These are phyloP conservation scores for Pulveroboletus sp. DNA, from an alignment of 768 basidiomycete genomes.

Conservation along the genomic window DNA sequence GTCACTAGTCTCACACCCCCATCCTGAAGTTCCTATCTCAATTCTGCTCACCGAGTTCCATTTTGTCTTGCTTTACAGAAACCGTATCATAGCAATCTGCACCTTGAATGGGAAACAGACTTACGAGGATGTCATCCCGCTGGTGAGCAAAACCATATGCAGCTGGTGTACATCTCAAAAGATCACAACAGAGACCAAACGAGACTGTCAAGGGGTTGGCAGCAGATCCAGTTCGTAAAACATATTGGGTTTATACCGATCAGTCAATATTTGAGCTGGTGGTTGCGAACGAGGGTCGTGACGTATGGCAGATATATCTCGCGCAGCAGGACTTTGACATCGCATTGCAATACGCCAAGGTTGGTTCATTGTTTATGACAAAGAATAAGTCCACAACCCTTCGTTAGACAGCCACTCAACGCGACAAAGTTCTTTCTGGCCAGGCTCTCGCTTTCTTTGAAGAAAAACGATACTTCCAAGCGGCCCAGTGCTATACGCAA, in stretches of 20 bases:
- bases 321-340: conserved; percentile 73
- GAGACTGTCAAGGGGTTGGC: conserved; percentile 74
- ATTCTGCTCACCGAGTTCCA: conserved; percentile 91
- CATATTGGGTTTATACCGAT: conserved; percentile 93
- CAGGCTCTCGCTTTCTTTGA: conserved; percentile 82
- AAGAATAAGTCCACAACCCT: conserved; percentile 1
- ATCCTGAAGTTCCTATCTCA: conserved; percentile 58
- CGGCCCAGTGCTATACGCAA: conserved; percentile 90
- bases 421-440: conserved; percentile 77
- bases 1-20: conserved; percentile 13
- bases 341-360: conserved; percentile 82
- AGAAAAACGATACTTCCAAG: conserved; percentile 81
- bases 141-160: conserved; percentile 49
- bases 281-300: conserved; percentile 83
- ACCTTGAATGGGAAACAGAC: conserved; percentile 76
- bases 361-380: conserved; percentile 27
- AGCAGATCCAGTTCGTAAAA: conserved; percentile 82
- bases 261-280: conserved; percentile 86
- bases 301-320: conserved; percentile 92
- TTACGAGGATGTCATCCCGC: conserved; percentile 79
- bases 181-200: conserved; percentile 64
- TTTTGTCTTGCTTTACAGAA: conserved; percentile 79
- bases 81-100: conserved; percentile 75
- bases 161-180: conserved; percentile 3
- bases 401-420: conserved; percentile 79